Percentiles rank a stretch among this genome's conserved stretches.
Conservation (phyloP, 495 filamentous ascomycete species). For the Neurospora hispaniola region DNA sequence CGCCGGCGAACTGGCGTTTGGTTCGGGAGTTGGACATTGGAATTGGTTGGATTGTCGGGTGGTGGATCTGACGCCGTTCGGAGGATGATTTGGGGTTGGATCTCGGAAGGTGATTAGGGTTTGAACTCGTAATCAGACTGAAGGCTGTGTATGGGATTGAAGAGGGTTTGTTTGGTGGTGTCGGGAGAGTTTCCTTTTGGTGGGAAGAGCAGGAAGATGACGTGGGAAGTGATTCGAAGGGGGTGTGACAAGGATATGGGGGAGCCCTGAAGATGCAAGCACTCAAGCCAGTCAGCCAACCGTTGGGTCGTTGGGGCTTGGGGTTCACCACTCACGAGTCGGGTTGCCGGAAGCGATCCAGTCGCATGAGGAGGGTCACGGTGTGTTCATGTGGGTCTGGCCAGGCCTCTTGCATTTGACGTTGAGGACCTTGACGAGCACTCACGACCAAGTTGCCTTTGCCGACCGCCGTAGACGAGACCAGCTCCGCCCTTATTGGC, state of each 20-base stretch:
- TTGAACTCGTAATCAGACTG: not conserved
- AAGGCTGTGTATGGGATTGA: not conserved
- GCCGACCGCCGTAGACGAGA: not conserved
- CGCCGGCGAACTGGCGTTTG: conserved; percentile 42
- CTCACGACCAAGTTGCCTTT: not conserved
- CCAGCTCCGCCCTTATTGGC: not conserved
- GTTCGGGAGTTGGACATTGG: conserved; percentile 34
- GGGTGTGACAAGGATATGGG: not conserved
- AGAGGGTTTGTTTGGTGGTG: not conserved
- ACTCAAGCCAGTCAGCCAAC: not conserved
- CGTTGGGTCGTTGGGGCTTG: not conserved
- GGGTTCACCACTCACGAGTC: not conserved
- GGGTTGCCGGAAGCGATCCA: not conserved
- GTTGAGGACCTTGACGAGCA: conserved; percentile 1
- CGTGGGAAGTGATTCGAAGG: not conserved
- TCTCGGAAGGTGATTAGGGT: not conserved
- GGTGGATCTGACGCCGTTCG: not conserved
- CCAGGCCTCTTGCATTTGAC: not conserved
- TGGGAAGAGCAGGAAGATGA: not conserved
- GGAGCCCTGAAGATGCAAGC: not conserved
- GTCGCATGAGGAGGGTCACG: not conserved
- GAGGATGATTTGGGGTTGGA: not conserved
- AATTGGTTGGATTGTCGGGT: not conserved
- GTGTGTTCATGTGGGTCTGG: not conserved
- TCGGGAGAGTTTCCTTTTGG: not conserved